Evolutionary conservation across 306 rosid genomes (phyloP).

Genomic region (Quercus wislizeni): DNA sequence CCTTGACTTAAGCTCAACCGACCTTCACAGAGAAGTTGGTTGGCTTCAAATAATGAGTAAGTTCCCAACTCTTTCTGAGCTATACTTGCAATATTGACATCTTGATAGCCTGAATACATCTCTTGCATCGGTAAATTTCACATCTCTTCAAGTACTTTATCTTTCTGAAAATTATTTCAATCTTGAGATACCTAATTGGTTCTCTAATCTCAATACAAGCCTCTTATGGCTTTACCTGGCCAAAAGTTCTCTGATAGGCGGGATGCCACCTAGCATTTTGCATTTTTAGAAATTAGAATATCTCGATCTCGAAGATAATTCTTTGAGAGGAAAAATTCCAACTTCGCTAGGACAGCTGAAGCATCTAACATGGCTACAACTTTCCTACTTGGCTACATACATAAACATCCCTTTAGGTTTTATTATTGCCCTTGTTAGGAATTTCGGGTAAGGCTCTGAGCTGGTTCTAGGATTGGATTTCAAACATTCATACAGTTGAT

Average conservation of each 20-base stretch:
- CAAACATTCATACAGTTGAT: neutral
- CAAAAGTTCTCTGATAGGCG: rapidly evolving
- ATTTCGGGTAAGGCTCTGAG: neutral
- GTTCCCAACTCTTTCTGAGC: conserved; percentile 5
- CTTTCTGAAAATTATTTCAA: neutral
- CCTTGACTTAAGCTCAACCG: neutral
- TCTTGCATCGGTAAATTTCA: neutral
- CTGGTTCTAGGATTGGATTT: conserved; percentile 12
- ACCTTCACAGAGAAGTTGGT: neutral
- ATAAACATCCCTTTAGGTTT: rapidly evolving
- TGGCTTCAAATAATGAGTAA: conserved; percentile 8
- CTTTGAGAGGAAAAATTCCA: neutral
- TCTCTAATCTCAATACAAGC: neutral
- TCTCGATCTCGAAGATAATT: rapidly evolving
- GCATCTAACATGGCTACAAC: neutral
- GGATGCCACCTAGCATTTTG: rapidly evolving
- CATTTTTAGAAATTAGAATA: too few species aligned
- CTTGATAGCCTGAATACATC: neutral
- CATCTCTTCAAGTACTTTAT: neutral
- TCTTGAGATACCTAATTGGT: neutral
- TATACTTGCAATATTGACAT: rapidly evolving
- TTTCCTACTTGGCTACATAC: conserved; percentile 16
- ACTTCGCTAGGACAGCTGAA: neutral
- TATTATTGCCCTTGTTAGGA: neutral
- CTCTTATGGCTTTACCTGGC: rapidly evolving